Conservation (phyloP, 108 stramenopile genomes). For the Nitzschia sp. region DNA sequence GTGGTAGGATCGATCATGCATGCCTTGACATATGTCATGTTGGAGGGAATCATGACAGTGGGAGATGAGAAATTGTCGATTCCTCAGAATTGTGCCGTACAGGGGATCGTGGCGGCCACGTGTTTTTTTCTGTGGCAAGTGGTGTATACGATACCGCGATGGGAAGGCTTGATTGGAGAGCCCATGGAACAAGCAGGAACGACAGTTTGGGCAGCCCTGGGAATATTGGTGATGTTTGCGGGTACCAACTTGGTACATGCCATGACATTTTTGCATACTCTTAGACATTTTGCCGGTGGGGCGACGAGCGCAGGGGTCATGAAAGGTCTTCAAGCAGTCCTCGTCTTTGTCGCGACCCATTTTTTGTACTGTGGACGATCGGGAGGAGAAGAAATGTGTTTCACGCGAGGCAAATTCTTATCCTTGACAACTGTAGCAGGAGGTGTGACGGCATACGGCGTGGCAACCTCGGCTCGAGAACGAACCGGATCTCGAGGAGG, state of each 20-base stretch:
- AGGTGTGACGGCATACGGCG: constrained; percentile 40
- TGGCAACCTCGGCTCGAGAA: constrained; percentile 15
- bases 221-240: constrained; percentile 29
- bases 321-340: constrained; percentile 82
- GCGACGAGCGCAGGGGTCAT: constrained; percentile 75
- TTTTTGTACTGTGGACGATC: constrained; percentile 56
- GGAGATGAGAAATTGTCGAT: constrained; percentile 41
- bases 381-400: constrained; percentile 80
- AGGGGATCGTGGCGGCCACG: constrained; percentile 45
- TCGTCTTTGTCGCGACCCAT: constrained; percentile 65
- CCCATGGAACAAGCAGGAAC: constrained; percentile 66
- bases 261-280: constrained; percentile 55
- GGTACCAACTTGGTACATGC: constrained; percentile 63
- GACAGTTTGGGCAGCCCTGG: constrained; percentile 20
- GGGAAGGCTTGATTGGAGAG: constrained; percentile 38
- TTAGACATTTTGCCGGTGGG: constrained; percentile 67
- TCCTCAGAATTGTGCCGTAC: constrained; percentile 70
- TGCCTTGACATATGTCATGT: constrained; percentile 69
- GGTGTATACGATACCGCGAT: constrained; percentile 60
- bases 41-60: constrained; percentile 59
- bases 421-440: constrained; percentile 57
- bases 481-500: background rate
- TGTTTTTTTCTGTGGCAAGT: constrained; percentile 64
- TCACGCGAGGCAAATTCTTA: constrained; percentile 47
- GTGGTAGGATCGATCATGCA: constrained; percentile 58